A percentile compares a stretch with the other conserved stretches of the same genome.
These are phyloP conservation scores for Daldinia concentrica DNA, from an alignment of 495 filamentous ascomycete genomes.

Conservation along the genomic window DNA sequence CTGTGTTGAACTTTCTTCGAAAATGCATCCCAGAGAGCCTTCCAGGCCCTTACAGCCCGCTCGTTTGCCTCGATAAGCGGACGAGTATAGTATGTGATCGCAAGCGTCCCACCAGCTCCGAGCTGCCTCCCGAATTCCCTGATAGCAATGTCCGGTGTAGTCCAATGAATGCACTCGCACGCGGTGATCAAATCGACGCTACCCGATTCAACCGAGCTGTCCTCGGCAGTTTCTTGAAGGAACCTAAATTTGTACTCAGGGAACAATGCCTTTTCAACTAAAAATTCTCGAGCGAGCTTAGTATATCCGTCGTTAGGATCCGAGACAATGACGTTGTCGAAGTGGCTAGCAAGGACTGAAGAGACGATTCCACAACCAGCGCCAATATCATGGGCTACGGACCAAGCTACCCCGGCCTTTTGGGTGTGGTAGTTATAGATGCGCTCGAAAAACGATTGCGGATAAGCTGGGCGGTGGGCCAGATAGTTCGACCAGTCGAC, in stretches of 20 bases:
- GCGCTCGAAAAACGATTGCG: constrained; percentile 37
- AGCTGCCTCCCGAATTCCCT: constrained; percentile 34
- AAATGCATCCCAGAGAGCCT: constrained; percentile 16
- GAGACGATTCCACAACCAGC: constrained; percentile 44
- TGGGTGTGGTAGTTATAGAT: constrained; percentile 38
- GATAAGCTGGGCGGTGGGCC: constrained; percentile 36
- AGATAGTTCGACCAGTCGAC: constrained; percentile 42
- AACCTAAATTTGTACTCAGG: constrained; percentile 41
- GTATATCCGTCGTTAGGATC: constrained; percentile 46
- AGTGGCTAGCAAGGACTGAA: constrained; percentile 34
- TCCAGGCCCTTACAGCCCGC: constrained; percentile 9
- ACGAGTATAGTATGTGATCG: constrained; percentile 29
- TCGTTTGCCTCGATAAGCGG: constrained; percentile 23
- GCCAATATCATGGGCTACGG: constrained; percentile 38
- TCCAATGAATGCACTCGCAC: constrained; percentile 45
- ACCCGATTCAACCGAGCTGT: constrained; percentile 36
- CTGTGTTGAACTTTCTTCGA: neutral
- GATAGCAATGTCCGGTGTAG: constrained; percentile 25
- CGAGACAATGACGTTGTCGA: constrained; percentile 39
- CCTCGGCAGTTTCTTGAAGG: constrained; percentile 40
- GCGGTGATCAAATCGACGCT: constrained; percentile 38
- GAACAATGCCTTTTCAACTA: constrained; percentile 20
- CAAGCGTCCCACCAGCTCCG: constrained; percentile 30
- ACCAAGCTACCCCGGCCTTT: constrained; percentile 21
- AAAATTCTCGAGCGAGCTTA: constrained; percentile 30